Evolutionary conservation across 2,329 filamentous ascomycete species (phyloP), one percentile per base, ranked within the genome.

Genomic region (Zymoseptoria crescenta): DNA sequence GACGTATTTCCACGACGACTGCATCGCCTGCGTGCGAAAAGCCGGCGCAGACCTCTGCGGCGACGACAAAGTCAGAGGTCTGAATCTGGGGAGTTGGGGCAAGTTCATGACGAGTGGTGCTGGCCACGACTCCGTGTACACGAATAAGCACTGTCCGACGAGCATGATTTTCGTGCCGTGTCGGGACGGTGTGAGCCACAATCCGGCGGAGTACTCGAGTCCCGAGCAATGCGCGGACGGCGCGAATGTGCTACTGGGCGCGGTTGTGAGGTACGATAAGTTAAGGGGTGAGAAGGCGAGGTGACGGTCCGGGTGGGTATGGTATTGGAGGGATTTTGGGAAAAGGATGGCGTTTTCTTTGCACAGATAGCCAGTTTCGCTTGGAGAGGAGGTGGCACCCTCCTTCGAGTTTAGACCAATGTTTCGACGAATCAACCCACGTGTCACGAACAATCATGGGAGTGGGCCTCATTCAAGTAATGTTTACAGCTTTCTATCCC

Each of bases 1-100:
- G 0, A 81, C 85, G 0, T 77, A 79, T 29, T 91, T 91, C 73
- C 79, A 90, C 65, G 71, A 79, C 7, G 83, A 86, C 64, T 91
- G 87, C 68, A 86, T 91, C 58, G 71, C 75, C 0, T 85, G 84
- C 41, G 86, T 91, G 8, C 77, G 81, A 54, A 77, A 81, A 49
- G 83, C 85, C 21, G 84, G 86, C 0, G 72, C 74, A 56, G 80
- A 79, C 4, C 78, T 86, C 1, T 80, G 86, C 54, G 80, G 84
- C 1, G 79, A 81, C 0, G 65, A 66, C 50, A 68, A 77, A 20
- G 72, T 76, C 27, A 73, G 76, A 64, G 69, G 59, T 4, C 62
- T 65, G 21, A 59, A 70, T 45, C 59, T 71, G n/a, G 68, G 67
- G 8, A 51, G 41, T 21, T 71, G 69, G 69, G 69, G 69, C 13